A percentile compares a stretch with the other conserved stretches of the same genome.
Evolutionary conservation across 169 alveolate species (phyloP).

Genomic region (Plasmodium gaboni): DNA sequence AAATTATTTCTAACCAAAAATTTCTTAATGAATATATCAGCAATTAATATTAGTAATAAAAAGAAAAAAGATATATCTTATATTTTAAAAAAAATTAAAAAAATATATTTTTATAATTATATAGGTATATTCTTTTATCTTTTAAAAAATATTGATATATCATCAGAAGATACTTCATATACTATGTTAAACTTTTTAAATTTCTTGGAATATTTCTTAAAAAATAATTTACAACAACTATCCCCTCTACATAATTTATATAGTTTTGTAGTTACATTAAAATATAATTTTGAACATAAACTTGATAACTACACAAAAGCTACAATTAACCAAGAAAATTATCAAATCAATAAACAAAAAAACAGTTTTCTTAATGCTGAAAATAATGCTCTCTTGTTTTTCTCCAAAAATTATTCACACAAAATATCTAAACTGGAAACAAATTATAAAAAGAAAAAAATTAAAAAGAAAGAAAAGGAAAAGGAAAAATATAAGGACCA

Average conservation of each 20-base stretch:
- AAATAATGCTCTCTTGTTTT: constrained; percentile 7
- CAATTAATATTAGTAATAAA: constrained; percentile 52
- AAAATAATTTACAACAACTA: constrained; percentile 36
- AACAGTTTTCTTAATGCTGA: constrained; percentile 14
- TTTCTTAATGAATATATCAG: constrained; percentile 64
- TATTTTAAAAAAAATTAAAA: constrained; percentile 60
- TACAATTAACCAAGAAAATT: constrained; percentile 26
- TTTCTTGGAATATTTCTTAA: constrained; percentile 18
- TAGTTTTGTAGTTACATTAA: constrained; percentile 51
- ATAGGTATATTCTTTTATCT: constrained; percentile 51
- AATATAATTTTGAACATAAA: constrained; percentile 41
- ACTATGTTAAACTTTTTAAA: constrained; percentile 22
- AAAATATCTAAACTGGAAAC: too few relatives aligned
- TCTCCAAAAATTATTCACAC: background rate
- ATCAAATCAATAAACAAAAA: constrained; percentile 28
- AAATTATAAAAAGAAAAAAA: too few relatives aligned
- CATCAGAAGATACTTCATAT: constrained; percentile 51
- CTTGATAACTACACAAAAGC: constrained; percentile 21
- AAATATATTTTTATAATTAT: constrained; percentile 63
- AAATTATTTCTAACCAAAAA: constrained; percentile 50
- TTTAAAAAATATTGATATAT: constrained; percentile 48
- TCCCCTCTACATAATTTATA: constrained; percentile 36
- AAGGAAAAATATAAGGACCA: too few relatives aligned
- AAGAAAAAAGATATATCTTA: constrained; percentile 37
- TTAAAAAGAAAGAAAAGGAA: too few relatives aligned